A percentile compares a stretch with the other conserved stretches of the same genome.
Conservation (phyloP, 169 alveolate genomes). For the Eimeria tenella region DNA sequence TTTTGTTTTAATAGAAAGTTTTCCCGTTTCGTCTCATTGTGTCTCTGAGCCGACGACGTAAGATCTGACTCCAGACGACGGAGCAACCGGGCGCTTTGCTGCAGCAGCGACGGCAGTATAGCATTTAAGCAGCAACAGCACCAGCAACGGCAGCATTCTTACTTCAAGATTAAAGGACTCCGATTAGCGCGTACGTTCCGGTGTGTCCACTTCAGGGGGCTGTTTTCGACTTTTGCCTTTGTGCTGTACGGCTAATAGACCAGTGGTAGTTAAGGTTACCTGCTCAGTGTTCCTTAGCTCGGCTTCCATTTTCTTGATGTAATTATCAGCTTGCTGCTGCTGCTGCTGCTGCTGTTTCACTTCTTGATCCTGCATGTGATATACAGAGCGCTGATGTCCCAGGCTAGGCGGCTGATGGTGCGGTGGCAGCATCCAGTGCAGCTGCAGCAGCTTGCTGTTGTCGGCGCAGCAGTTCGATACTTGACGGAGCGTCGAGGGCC, state of each 20-base stretch:
- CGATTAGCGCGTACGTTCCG: too few species aligned
- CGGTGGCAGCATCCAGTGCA: not conserved
- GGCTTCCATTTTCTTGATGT: conserved; percentile 16
- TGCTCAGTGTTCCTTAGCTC: conserved; percentile 54
- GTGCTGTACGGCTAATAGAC: too few species aligned
- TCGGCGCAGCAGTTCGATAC: conserved; percentile 35
- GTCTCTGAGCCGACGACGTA: conserved; percentile 39
- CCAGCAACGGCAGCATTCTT: not conserved
- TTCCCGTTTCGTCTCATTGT: conserved; percentile 29
- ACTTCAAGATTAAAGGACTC: too few species aligned
- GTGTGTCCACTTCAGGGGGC: not conserved
- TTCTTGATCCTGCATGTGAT: conserved; percentile 14
- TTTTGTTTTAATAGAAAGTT: conserved; percentile 14
- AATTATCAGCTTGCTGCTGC: conserved; percentile 16
- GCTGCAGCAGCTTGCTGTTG: conserved; percentile 31
- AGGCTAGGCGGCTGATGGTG: not conserved
- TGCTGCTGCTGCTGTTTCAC: not conserved
- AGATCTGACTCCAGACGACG: conserved; percentile 38
- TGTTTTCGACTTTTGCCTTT: not conserved
- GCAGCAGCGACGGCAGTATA: conserved; percentile 11
- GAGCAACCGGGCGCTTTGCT: conserved; percentile 66
- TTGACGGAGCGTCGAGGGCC: conserved; percentile 36
- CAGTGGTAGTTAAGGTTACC: not conserved
- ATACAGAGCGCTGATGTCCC: not conserved
- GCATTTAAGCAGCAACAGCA: not conserved